phyloP scores from a whole-genome alignment of 1,284 basidiomycete species.

The Tilletiopsis washingtonensis region DNA sequence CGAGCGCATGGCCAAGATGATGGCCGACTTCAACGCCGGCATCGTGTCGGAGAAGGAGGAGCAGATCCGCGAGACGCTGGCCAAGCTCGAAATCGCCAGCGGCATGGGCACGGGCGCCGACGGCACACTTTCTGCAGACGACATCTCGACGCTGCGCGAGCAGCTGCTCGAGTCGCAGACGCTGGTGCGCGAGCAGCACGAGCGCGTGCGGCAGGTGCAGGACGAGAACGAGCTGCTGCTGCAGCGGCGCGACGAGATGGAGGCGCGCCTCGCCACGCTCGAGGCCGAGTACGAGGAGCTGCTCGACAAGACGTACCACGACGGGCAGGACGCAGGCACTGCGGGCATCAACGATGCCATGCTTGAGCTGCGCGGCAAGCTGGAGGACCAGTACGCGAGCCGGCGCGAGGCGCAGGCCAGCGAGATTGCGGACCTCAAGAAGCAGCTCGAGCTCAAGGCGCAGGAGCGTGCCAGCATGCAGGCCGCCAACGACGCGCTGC shows the following conservation, averaged over 20 bases:
- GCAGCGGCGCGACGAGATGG: constrained; percentile 77
- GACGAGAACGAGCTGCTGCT: constrained; percentile 84
- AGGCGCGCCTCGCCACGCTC: constrained; percentile 68
- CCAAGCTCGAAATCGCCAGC: constrained; percentile 62
- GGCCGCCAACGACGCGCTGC: constrained; percentile 80
- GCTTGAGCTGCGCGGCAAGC: constrained; percentile 73
- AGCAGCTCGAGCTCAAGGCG: constrained; percentile 77
- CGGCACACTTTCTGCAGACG: constrained; percentile 57
- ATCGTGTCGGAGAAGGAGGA: constrained; percentile 88
- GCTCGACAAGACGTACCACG: constrained; percentile 54
- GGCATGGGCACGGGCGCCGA: constrained; percentile 1
- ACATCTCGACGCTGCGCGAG: constrained; percentile 69
- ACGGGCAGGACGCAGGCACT: constrained; percentile 38
- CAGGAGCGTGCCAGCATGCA: constrained; percentile 80
- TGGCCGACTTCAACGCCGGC: constrained; percentile 82
- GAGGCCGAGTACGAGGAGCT: constrained; percentile 95
- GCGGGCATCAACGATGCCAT: constrained; percentile 20
- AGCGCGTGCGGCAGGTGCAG: constrained; percentile 76
- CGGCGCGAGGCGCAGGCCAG: constrained; percentile 80
- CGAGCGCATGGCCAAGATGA: constrained; percentile 99
- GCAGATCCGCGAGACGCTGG: constrained; percentile 71
- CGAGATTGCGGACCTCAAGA: constrained; percentile 82
- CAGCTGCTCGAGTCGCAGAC: constrained; percentile 84
- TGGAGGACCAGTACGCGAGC: constrained; percentile 85
- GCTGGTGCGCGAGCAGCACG: constrained; percentile 76